Conservation (phyloP, 1,284 basidiomycete species). For the Lentinula novae-zelandiae region DNA sequence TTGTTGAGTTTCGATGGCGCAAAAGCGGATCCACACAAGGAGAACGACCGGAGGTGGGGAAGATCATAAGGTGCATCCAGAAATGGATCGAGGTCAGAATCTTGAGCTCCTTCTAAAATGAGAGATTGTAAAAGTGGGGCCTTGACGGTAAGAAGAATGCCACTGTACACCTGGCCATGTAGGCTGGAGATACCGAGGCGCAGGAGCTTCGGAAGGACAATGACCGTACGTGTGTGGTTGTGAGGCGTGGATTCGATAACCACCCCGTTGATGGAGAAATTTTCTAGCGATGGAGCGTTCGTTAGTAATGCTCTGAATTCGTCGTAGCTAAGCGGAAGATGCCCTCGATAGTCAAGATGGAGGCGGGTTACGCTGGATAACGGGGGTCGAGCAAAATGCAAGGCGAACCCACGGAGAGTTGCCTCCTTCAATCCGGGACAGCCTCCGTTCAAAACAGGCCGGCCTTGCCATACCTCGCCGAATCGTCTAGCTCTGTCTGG, state of each 20-base stretch:
- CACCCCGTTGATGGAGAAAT: constrained; percentile 40
- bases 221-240: constrained; percentile 8
- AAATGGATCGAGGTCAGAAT: constrained; percentile 32
- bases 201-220: constrained; percentile 30
- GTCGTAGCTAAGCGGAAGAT: constrained; percentile 27
- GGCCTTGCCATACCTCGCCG: background rate
- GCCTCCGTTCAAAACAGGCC: constrained; percentile 27
- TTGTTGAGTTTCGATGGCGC: constrained; percentile 26
- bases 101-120: constrained; percentile 33
- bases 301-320: constrained; percentile 31
- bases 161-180: constrained; percentile 28
- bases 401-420: constrained; percentile 38
- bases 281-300: constrained; percentile 24
- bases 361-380: constrained; percentile 33
- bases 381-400: constrained; percentile 33
- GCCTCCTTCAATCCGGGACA: constrained; percentile 31
- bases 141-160: constrained; percentile 28
- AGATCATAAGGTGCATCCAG: constrained; percentile 23
- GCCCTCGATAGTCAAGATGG: constrained; percentile 37
- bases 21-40: constrained; percentile 30
- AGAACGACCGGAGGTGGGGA: constrained; percentile 27
- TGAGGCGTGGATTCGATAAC: constrained; percentile 26
- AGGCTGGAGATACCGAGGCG: constrained; percentile 35
- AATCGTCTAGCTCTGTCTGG: background rate
- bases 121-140: constrained; percentile 34